A percentile compares a stretch with the other conserved stretches of the same genome.
Evolutionary conservation across 352 stramenopile species (phyloP).

Genomic region (Phytophthora pini): DNA sequence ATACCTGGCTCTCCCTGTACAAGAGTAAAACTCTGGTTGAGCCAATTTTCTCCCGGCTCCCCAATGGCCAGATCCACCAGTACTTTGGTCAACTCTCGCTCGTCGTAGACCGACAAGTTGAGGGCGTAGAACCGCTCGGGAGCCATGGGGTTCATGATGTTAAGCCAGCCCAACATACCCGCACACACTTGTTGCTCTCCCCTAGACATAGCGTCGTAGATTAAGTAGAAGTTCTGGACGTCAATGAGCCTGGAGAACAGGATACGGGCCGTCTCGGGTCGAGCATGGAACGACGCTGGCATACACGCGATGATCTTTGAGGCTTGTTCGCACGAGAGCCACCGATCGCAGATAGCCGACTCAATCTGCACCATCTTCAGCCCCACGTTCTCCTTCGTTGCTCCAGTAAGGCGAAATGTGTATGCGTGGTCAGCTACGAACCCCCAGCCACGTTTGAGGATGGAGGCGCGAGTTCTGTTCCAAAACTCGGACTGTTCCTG

Average conservation of each 20-base stretch:
- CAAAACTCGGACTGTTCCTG: conserved; percentile 58
- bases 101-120: conserved; percentile 73
- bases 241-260: conserved; percentile 83
- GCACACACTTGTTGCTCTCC: conserved; percentile 60
- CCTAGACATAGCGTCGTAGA: conserved; percentile 58
- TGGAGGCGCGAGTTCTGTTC: conserved; percentile 51
- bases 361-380: conserved; percentile 87
- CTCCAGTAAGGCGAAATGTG: conserved; percentile 53
- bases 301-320: conserved; percentile 80
- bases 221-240: conserved; percentile 64
- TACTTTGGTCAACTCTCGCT: conserved; percentile 83
- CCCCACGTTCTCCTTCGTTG: conserved; percentile 71
- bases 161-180: conserved; percentile 74
- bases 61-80: conserved; percentile 81
- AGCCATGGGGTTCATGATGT: conserved; percentile 79
- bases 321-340: conserved; percentile 74
- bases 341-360: conserved; percentile 76
- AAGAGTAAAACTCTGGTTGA: conserved; percentile 77
- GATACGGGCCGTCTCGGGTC: conserved; percentile 71
- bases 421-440: conserved; percentile 43
- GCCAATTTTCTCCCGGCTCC: conserved; percentile 86
- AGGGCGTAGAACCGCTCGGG: conserved; percentile 75
- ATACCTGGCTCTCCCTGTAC: conserved; percentile 61
- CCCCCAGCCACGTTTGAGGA: conserved; percentile 51
- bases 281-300: conserved; percentile 61